These are phyloP conservation scores for Mycotypha africana DNA, from an alignment of 371 early-diverging fungal genomes.

Conservation along the genomic window DNA sequence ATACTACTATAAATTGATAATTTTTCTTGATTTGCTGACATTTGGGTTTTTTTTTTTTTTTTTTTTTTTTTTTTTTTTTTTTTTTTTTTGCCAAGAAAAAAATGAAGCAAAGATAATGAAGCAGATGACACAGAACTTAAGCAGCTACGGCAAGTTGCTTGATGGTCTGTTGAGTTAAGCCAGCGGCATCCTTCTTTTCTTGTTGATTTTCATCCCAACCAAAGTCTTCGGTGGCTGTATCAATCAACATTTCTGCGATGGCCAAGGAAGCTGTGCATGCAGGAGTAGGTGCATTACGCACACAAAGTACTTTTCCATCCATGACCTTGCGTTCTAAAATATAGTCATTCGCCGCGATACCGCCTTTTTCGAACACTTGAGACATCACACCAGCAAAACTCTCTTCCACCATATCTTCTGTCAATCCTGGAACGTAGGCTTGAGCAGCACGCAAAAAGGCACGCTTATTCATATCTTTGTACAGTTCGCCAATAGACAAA, in stretches of 20 bases:
- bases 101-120: no score
- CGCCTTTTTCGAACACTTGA: slow-evolving; percentile 42
- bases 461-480: slow-evolving; percentile 37
- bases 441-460: slow-evolving; percentile 39
- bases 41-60: no score
- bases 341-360: slow-evolving; percentile 39
- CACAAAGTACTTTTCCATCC: slow-evolving; percentile 34
- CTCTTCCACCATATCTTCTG: slow-evolving; percentile 41
- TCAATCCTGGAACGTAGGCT: slow-evolving; percentile 29
- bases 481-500: slow-evolving; percentile 38
- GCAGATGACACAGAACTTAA: no score
- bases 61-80: no score
- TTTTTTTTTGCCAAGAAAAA: no score
- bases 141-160: slow-evolving; percentile 13
- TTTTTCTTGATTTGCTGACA: no score
- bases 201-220: slow-evolving; percentile 20
- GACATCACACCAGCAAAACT: slow-evolving; percentile 46
- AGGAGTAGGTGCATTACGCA: slow-evolving; percentile 45
- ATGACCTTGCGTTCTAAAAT: slow-evolving; percentile 42
- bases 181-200: neutral
- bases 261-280: slow-evolving; percentile 43
- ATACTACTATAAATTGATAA: no score
- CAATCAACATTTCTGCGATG: slow-evolving; percentile 38
- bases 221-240: slow-evolving; percentile 38
- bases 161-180: no score